These are phyloP conservation scores for Calonectria hawksworthii DNA, from an alignment of 2,329 filamentous ascomycete species.

Conservation along the genomic window DNA sequence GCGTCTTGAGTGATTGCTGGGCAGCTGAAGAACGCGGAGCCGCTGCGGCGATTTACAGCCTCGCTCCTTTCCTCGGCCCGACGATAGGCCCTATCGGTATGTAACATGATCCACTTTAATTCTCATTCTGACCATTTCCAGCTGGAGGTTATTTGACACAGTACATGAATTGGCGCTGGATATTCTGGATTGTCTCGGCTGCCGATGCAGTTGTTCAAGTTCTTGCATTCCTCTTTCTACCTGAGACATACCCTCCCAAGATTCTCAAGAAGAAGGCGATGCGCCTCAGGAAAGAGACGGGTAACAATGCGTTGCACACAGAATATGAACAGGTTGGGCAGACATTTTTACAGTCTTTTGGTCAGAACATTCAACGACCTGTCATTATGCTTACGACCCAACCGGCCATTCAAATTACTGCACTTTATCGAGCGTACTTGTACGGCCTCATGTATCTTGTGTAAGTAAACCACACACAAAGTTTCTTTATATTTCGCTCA, in stretches of 20 bases:
- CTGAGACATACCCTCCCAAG: slow-evolving; percentile 56
- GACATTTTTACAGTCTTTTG: slow-evolving; percentile 42
- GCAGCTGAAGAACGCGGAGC: slow-evolving; percentile 55
- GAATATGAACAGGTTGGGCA: slow-evolving; percentile 44
- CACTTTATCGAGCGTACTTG: slow-evolving; percentile 62
- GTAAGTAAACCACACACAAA: slow-evolving; percentile 29
- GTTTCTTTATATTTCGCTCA: neutral
- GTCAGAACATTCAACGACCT: slow-evolving; percentile 47
- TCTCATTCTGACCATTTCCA: neutral
- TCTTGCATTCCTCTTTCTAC: slow-evolving; percentile 53
- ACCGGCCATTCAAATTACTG: slow-evolving; percentile 64
- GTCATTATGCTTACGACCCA: slow-evolving; percentile 50
- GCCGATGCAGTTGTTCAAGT: slow-evolving; percentile 52
- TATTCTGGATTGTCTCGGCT: slow-evolving; percentile 58
- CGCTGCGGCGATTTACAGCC: slow-evolving; percentile 50
- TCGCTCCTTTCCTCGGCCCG: slow-evolving; percentile 60
- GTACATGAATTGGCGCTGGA: slow-evolving; percentile 59
- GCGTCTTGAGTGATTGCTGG: slow-evolving; percentile 63
- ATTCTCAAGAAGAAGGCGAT: slow-evolving; percentile 46
- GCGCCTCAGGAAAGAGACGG: slow-evolving; percentile 45
- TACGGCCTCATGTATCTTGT: slow-evolving; percentile 69
- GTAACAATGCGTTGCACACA: slow-evolving; percentile 45
- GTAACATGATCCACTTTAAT: neutral
- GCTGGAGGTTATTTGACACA: slow-evolving; percentile 57
- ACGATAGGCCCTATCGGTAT: slow-evolving; percentile 57